Evolutionary conservation across 1,139 yeast genomes (phyloP), one percentile per base, ranked within the genome.

Genomic region (Scheffersomyces lignicola): DNA sequence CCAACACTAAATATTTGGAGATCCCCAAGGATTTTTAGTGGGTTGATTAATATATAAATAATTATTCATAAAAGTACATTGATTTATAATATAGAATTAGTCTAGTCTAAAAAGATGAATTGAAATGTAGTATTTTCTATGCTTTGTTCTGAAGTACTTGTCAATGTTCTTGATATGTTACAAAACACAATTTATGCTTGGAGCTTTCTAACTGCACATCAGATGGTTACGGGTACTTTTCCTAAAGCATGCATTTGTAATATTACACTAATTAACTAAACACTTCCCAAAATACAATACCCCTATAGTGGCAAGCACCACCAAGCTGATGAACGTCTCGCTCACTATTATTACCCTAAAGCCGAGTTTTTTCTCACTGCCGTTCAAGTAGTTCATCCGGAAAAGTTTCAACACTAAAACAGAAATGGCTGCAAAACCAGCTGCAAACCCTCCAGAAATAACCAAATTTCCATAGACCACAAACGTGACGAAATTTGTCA

Each of bases 1-100:
- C 69, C 2, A 67, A 69, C 48, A 71, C 69, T 33, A 62, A 60
- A 29, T 67, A 60, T 41, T 48, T 69, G 37, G 43, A 44, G 34
- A 33, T 31, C 36, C 29, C 24, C 18, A 29, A 30, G 33, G 10
- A 3, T 16, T 26, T 15, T 15, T 26, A 26, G 18, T 14, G 16
- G 16, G 11, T 13, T 16, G n/a, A 24, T 5, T 7, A 8, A 7
- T 24, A 15, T 15, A 16, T 26, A 26, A 14, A 11, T 23, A 23
- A 23, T 23, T 26, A 26, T 10, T 26, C 5, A 7, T 26, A 15
- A 16, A 10, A 5, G 4, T 14, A 15, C 18, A 7, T 5, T 26
- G 10, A 15, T 15, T 7, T 4, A 26, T 24, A 26, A 12, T 11
- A 5, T 15, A 7, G 10, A 15, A 7, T 10, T 26, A 7, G 5